Conservation (phyloP, 2,329 filamentous ascomycete genomes). For the Aspergillus awamori region DNA sequence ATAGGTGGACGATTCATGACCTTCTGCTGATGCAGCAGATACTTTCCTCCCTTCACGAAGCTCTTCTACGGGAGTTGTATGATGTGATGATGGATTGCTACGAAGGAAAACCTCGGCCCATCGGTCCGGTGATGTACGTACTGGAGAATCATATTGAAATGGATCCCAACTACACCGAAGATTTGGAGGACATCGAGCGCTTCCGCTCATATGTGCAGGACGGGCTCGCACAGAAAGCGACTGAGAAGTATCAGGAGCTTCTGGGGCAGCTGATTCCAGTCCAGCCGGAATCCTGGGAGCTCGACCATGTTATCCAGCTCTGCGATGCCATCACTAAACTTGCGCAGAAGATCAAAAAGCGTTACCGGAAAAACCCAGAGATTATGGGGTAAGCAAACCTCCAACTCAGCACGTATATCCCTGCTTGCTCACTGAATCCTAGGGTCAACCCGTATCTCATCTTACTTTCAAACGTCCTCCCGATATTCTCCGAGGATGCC, state of each 20-base stretch:
- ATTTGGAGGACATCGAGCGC: slow-evolving; percentile 68
- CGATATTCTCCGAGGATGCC: slow-evolving; percentile 86
- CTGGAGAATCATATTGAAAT: slow-evolving; percentile 79
- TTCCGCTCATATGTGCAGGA: slow-evolving; percentile 74
- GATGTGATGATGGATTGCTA: slow-evolving; percentile 86
- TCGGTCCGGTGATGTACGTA: slow-evolving; percentile 78
- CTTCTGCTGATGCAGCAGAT: slow-evolving; percentile 72
- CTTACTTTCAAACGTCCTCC: slow-evolving; percentile 80
- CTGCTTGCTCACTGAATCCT: slow-evolving; percentile 36
- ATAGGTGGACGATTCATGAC: slow-evolving; percentile 71
- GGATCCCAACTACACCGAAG: slow-evolving; percentile 74
- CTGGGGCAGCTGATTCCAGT: slow-evolving; percentile 79
- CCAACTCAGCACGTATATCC: slow-evolving; percentile 41
- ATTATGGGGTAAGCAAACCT: slow-evolving; percentile 69
- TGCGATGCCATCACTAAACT: slow-evolving; percentile 84
- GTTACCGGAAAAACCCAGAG: slow-evolving; percentile 83
- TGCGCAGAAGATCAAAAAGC: slow-evolving; percentile 86
- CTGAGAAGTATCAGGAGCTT: slow-evolving; percentile 76
- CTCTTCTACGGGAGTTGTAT: slow-evolving; percentile 82
- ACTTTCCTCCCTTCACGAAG: slow-evolving; percentile 75
- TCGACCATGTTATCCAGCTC: slow-evolving; percentile 85
- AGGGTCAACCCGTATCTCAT: slow-evolving; percentile 66
- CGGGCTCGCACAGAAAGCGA: slow-evolving; percentile 72
- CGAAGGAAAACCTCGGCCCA: slow-evolving; percentile 79
- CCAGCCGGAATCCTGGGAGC: slow-evolving; percentile 82